phyloP scores from a whole-genome alignment of 805 yeast species.

The Candida succiphila region DNA sequence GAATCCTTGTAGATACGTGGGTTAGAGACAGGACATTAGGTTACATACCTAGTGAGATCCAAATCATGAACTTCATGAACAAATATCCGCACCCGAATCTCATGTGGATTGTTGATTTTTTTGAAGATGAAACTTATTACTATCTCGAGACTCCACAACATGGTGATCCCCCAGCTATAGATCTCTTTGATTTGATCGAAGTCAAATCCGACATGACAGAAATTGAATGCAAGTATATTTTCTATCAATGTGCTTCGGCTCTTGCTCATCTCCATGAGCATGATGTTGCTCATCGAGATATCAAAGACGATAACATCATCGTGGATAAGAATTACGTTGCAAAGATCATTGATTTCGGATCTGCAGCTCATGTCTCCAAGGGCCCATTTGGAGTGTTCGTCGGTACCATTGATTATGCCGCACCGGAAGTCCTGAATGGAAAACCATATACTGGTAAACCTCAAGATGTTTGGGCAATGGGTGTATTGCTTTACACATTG shows the following conservation, averaged over 20 bases:
- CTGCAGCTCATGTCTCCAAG: slow-evolving; percentile 81
- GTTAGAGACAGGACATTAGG: slow-evolving; percentile 86
- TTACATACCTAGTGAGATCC: slow-evolving; percentile 93
- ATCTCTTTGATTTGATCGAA: slow-evolving; percentile 87
- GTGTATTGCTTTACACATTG: slow-evolving; percentile 81
- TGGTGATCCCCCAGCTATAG: slow-evolving; percentile 85
- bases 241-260: slow-evolving; percentile 71
- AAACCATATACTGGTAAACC: slow-evolving; percentile 85
- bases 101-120: slow-evolving; percentile 77
- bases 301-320: slow-evolving; percentile 89
- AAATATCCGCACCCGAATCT: slow-evolving; percentile 79
- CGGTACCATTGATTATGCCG: slow-evolving; percentile 95
- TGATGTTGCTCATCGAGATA: slow-evolving; percentile 90
- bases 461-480: slow-evolving; percentile 97
- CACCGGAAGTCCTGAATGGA: slow-evolving; percentile 91
- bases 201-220: slow-evolving; percentile 75
- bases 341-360: slow-evolving; percentile 89
- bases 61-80: slow-evolving; percentile 77
- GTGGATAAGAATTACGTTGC: slow-evolving; percentile 74
- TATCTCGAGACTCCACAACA: slow-evolving; percentile 89
- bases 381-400: slow-evolving; percentile 98
- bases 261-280: slow-evolving; percentile 71
- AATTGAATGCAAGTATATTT: slow-evolving; percentile 65
- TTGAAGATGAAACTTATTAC: slow-evolving; percentile 84
- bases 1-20: slow-evolving; percentile 96